Percentiles rank a stretch among this genome's conserved stretches.
Evolutionary conservation across 805 yeast species (phyloP).

Genomic region (Sugiyamaella chiloensis): DNA sequence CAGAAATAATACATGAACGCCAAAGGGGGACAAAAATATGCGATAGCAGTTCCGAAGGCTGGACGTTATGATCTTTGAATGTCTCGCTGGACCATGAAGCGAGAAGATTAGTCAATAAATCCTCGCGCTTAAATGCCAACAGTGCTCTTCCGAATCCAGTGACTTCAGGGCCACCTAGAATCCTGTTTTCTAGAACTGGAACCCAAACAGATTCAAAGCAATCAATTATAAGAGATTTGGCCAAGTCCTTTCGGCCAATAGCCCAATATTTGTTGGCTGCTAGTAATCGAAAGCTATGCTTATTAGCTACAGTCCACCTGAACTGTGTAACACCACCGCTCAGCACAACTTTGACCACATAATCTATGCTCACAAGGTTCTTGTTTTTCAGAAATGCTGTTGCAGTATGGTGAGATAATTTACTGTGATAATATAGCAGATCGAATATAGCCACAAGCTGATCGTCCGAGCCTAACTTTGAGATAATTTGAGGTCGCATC

Average conservation of each 20-base stretch:
- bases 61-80: slow-evolving; percentile 1
- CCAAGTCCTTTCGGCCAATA: slow-evolving; percentile 19
- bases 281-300: slow-evolving; percentile 26
- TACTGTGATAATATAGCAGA: slow-evolving; percentile 28
- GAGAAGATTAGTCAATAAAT: slow-evolving; percentile 5
- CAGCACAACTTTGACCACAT: slow-evolving; percentile 24
- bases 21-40: slow-evolving; percentile 15
- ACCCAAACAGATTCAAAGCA: slow-evolving; percentile 24
- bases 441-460: slow-evolving; percentile 26
- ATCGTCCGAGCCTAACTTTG: slow-evolving; percentile 2
- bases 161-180: slow-evolving; percentile 3
- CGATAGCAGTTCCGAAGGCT: background rate
- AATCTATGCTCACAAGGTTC: slow-evolving; percentile 23
- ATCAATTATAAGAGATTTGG: slow-evolving; percentile 21
- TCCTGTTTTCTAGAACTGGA: slow-evolving; percentile 13
- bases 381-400: slow-evolving; percentile 24
- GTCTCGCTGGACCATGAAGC: slow-evolving; percentile 10
- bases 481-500: background rate
- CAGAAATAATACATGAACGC: slow-evolving; percentile 8
- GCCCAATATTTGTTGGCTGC: slow-evolving; percentile 30
- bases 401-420: slow-evolving; percentile 24
- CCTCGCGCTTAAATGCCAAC: slow-evolving; percentile 9
- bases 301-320: slow-evolving; percentile 26
- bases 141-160: slow-evolving; percentile 19
- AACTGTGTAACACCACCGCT: slow-evolving; percentile 27